Conservation (phyloP, 164 flowering plant species). For the Aristolochia fimbriata region DNA sequence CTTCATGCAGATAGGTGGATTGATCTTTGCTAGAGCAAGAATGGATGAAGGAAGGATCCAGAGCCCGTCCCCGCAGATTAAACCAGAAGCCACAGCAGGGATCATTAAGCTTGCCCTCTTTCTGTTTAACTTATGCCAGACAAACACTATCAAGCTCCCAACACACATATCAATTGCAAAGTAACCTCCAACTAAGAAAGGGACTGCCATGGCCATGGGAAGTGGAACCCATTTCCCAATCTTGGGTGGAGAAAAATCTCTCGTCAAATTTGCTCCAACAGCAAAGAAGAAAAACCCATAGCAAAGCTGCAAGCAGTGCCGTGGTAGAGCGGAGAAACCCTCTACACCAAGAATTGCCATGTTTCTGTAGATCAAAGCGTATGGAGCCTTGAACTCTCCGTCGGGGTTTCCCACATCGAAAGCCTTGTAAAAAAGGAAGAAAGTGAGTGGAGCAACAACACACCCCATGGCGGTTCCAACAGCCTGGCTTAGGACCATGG, state of each 20-base stretch:
- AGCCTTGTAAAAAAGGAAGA: constrained; percentile 85
- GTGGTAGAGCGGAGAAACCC: constrained; percentile 87
- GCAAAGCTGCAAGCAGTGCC: constrained; percentile 75
- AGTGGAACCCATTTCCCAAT: constrained; percentile 64
- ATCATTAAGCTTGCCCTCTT: constrained; percentile 48
- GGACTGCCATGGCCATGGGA: constrained; percentile 98
- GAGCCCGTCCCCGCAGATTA: constrained; percentile 29
- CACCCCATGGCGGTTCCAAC: constrained; percentile 90
- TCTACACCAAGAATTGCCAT: constrained; percentile 87
- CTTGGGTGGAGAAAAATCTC: constrained; percentile 40
- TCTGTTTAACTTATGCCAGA: constrained; percentile 54
- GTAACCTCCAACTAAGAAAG: constrained; percentile 77
- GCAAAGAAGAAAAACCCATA: constrained; percentile 78
- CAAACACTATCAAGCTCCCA: constrained; percentile 71
- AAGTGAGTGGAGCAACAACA: constrained; percentile 69
- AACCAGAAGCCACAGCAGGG: constrained; percentile 41
- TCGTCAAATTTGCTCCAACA: constrained; percentile 41
- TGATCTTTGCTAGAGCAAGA: constrained; percentile 20
- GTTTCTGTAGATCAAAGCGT: constrained; percentile 75
- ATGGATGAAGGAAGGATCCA: constrained; percentile 30
- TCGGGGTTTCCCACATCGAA: constrained; percentile 79
- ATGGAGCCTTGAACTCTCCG: constrained; percentile 89
- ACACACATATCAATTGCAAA: constrained; percentile 95
- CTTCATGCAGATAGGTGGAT: constrained; percentile 56
- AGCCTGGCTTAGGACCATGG: constrained; percentile 77